phyloP scores from a whole-genome alignment of 192 early-diverging fungal species.

The Mortierella hygrophila region DNA sequence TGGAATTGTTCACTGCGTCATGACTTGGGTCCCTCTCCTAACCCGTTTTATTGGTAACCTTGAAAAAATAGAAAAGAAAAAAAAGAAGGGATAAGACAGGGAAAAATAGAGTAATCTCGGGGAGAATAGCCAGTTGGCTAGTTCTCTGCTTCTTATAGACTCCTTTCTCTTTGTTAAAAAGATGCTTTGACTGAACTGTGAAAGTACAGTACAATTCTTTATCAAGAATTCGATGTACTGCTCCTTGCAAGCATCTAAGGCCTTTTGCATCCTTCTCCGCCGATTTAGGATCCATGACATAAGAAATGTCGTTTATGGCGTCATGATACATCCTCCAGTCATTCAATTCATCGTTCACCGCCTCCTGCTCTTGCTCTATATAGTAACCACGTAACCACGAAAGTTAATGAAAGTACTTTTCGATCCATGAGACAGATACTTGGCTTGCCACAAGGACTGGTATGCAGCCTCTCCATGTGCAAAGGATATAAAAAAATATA shows the following conservation, averaged over 20 bases:
- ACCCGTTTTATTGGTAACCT: too few species aligned
- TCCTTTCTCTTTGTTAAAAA: not conserved
- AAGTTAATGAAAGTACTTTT: not conserved
- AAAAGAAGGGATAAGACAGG: too few species aligned
- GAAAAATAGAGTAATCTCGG: too few species aligned
- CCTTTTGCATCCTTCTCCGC: not conserved
- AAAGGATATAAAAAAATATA: too few species aligned
- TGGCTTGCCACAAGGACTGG: not conserved
- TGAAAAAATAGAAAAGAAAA: too few species aligned
- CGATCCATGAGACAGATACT: not conserved
- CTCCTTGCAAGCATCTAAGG: not conserved
- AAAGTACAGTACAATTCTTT: not conserved
- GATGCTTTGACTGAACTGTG: not conserved
- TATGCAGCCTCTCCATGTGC: too few species aligned
- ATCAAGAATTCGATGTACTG: not conserved
- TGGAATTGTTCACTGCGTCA: too few species aligned
- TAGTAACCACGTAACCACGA: not conserved
- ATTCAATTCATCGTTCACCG: not conserved
- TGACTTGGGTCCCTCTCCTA: too few species aligned
- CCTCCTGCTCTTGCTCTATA: not conserved
- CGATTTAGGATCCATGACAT: not conserved
- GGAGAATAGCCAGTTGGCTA: too few species aligned
- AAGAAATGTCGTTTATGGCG: not conserved
- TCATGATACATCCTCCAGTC: not conserved
- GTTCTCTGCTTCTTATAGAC: not conserved